phyloP scores from a whole-genome alignment of 331 rosid genomes.

The Cydonia oblonga region DNA sequence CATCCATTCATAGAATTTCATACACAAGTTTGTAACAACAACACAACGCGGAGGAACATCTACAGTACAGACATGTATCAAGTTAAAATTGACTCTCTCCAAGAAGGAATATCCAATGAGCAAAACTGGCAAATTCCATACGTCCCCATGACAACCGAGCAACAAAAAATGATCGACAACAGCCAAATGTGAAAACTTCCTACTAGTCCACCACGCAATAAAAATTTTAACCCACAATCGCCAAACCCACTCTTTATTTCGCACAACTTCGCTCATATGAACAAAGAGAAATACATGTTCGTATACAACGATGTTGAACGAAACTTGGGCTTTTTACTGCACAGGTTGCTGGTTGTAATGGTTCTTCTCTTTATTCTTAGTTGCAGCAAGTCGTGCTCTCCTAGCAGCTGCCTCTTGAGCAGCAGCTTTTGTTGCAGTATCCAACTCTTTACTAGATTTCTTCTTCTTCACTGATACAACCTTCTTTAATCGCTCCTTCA shows the following conservation, averaged over 20 bases:
- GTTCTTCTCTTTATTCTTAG: conserved; percentile 87
- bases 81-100: conserved; percentile 14
- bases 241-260: conserved; percentile 47
- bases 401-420: conserved; percentile 83
- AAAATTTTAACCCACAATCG: conserved; percentile 13
- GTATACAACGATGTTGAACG: conserved; percentile 23
- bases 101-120: conserved; percentile 18
- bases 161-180: conserved; percentile 26
- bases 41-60: conserved; percentile 3
- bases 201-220: conserved; percentile 21
- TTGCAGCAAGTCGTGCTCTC: conserved; percentile 68
- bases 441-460: conserved; percentile 77
- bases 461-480: conserved; percentile 65
- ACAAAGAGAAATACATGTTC: conserved; percentile 51
- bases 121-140: conserved; percentile 25
- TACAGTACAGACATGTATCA: conserved; percentile 11
- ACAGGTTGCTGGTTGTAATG: conserved; percentile 87
- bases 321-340: conserved; percentile 35
- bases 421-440: conserved; percentile 70
- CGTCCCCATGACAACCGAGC: conserved; percentile 29
- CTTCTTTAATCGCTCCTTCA: conserved; percentile 80
- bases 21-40: background rate
- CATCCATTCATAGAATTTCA: background rate
- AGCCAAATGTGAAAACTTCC: conserved; percentile 22
- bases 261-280: conserved; percentile 35